Base-by-base conservation (phyloP, 140 eudicot species). In the Oenanthe javanica region DNA sequence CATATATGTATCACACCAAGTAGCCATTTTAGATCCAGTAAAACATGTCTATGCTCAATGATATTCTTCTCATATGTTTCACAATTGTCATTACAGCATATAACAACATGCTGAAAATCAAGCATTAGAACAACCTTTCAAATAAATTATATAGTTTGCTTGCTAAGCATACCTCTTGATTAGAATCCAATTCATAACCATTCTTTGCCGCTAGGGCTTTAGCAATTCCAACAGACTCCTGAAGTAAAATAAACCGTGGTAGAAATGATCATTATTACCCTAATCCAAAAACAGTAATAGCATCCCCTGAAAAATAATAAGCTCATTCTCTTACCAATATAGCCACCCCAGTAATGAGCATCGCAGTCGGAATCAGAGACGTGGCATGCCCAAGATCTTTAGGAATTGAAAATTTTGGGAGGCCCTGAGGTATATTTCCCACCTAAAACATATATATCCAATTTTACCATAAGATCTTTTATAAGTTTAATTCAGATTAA, bases 191-290 rank as follows among this genome's bases (percentile, higher is more conserved):
- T 84, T 94, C 98, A 82, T 94, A 91, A 77, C 98, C 97, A 72
- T 94, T 92, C 85, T 94, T 94, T 66, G 98, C 97, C 74, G 98
- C 98, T 71, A 94, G 84, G 77, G 98, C 97, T 85, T 92, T 94
- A 47, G 98, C 98, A 80, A 94, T 94, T 79, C 98, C 98, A 72
- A 94, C 98, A 78, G 98, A 94, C 87, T 94, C 98, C 98, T 94
- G 76, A 21, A 79, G 49, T 69, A 31, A 57, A 66, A 27, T 16
- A n/a, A 64, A 40, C 15, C 54, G 48, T 71, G 59, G 49, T 55
- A 69, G 55, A 72, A 80, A 72, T 48, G 23, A 42, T 42, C 45
- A 49, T 23, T 45, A 40, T 15, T 46, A 10, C 38, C 64, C 46
- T n/a, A 49, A 49, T 49, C 5, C 49, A 23, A 73, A 49, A 84